phyloP scores from a whole-genome alignment of 345 rosid species.

The Lenwebbia sp. region DNA sequence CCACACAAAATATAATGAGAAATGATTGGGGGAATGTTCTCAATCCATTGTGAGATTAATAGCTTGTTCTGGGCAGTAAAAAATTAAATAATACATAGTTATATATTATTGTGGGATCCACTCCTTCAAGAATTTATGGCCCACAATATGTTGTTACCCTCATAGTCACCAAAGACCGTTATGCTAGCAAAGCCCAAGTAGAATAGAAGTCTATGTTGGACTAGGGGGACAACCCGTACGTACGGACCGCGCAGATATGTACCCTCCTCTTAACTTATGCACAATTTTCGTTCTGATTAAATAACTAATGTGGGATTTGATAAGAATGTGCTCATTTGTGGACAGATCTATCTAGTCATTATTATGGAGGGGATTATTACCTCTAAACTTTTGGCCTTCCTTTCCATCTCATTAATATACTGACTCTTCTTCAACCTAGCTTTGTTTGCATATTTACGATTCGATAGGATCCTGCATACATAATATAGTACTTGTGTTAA shows the following conservation, averaged over 20 bases:
- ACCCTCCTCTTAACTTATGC: not conserved
- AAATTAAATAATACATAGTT: too few species aligned
- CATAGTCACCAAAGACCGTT: too few species aligned
- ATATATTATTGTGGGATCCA: too few species aligned
- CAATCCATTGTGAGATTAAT: too few species aligned
- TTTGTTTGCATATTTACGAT: slow-evolving; percentile 20
- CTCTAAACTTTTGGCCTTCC: slow-evolving; percentile 11
- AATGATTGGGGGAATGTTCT: too few species aligned
- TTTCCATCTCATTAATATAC: slow-evolving; percentile 10
- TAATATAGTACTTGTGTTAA: not conserved
- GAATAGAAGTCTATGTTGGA: not conserved
- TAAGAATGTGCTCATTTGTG: not conserved
- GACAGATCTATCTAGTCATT: not conserved
- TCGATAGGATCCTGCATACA: slow-evolving; percentile 15
- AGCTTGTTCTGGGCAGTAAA: too few species aligned
- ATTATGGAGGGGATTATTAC: not conserved
- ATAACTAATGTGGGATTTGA: not conserved
- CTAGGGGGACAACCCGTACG: not conserved
- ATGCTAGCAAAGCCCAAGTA: too few species aligned
- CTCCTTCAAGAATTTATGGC: too few species aligned
- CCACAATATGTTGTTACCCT: too few species aligned
- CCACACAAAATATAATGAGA: not conserved
- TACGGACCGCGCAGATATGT: not conserved
- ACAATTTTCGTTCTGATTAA: not conserved
- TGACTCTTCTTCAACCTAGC: slow-evolving; percentile 10